These are phyloP conservation scores for Forsythia suspensa DNA, from an alignment of 257 asterid species.

Conservation along the genomic window DNA sequence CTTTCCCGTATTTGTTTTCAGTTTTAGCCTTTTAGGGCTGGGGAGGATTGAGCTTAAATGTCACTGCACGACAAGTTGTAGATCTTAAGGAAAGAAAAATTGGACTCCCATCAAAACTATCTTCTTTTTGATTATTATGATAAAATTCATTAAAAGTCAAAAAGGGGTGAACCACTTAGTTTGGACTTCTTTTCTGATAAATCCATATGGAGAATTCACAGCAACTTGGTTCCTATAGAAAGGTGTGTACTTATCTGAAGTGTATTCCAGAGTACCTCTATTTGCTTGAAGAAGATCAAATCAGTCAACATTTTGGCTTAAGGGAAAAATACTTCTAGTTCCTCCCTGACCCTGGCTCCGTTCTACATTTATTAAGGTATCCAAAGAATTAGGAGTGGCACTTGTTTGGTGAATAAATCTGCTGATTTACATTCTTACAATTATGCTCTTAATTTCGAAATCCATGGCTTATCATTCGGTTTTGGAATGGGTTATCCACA, in stretches of 20 bases:
- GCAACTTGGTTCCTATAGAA: background rate
- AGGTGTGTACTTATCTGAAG: background rate
- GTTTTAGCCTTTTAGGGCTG: background rate
- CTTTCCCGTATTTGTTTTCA: background rate
- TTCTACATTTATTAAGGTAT: background rate
- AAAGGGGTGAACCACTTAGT: background rate
- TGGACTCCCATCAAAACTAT: background rate
- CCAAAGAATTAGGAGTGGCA: background rate
- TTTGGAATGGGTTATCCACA: background rate
- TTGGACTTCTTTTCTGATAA: background rate
- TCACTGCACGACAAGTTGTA: background rate
- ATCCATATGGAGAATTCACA: background rate
- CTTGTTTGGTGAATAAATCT: background rate
- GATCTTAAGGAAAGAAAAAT: background rate
- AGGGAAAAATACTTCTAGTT: background rate
- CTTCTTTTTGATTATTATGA: background rate
- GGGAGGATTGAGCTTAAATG: background rate
- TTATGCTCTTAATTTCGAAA: background rate
- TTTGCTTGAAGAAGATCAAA: background rate
- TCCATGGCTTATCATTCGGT: background rate
- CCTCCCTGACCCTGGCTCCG: background rate
- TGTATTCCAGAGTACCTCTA: background rate
- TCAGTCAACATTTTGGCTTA: background rate
- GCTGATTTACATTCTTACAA: background rate
- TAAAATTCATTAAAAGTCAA: background rate